Conservation (phyloP, 495 filamentous ascomycete species). For the Daldinia childiae region DNA sequence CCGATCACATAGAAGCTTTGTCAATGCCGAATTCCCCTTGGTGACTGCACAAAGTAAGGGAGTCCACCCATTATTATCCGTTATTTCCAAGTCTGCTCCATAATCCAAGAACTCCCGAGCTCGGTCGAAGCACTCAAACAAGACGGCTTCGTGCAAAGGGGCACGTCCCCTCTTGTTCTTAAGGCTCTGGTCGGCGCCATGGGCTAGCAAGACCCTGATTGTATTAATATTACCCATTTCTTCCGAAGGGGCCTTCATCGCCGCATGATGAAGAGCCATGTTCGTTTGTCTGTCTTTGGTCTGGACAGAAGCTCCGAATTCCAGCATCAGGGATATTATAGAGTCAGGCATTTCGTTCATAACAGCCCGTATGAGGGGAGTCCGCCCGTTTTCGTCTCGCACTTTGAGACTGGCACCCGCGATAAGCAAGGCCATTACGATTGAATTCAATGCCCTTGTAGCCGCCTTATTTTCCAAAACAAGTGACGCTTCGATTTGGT, state of each 20-base stretch:
- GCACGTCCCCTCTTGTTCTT: slow-evolving; percentile 39
- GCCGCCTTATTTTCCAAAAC: slow-evolving; percentile 25
- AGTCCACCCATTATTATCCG: slow-evolving; percentile 32
- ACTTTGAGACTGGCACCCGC: slow-evolving; percentile 46
- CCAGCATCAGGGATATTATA: slow-evolving; percentile 42
- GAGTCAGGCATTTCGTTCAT: slow-evolving; percentile 39
- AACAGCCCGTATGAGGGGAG: slow-evolving; percentile 44
- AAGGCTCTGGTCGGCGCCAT: slow-evolving; percentile 38
- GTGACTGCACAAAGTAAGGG: slow-evolving; percentile 42
- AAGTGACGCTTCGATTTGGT: slow-evolving; percentile 23
- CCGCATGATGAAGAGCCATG: slow-evolving; percentile 46
- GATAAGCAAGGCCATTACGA: slow-evolving; percentile 46
- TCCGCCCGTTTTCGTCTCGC: slow-evolving; percentile 45
- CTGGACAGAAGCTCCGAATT: slow-evolving; percentile 36
- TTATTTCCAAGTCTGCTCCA: slow-evolving; percentile 40
- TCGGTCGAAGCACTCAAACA: slow-evolving; percentile 21
- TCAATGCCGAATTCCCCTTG: slow-evolving; percentile 32
- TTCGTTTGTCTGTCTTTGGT: slow-evolving; percentile 40
- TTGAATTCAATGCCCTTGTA: slow-evolving; percentile 27
- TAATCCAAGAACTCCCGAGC: slow-evolving; percentile 41
- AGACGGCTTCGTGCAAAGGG: slow-evolving; percentile 42
- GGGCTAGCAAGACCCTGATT: slow-evolving; percentile 37
- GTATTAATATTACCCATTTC: slow-evolving; percentile 37
- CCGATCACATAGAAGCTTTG: slow-evolving; percentile 40
- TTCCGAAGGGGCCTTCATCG: slow-evolving; percentile 34